Conservation (phyloP, 2,329 filamentous ascomycete species). For the Davidsoniella virescens region DNA sequence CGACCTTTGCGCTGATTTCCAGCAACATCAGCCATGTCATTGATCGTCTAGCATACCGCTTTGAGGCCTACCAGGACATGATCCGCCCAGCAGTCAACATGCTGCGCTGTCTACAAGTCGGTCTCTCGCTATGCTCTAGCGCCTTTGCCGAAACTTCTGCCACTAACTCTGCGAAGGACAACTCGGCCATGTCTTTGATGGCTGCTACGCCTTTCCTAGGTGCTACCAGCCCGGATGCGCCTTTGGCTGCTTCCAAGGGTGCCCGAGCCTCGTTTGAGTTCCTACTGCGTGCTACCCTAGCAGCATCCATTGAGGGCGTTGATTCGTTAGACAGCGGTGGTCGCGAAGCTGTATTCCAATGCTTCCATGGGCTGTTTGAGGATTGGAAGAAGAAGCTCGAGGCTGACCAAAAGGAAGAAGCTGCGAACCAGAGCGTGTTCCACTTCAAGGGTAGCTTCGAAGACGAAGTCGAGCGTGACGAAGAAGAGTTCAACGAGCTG, state of each 20-base stretch:
- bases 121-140: conserved; percentile 46
- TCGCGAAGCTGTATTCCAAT: conserved; percentile 36
- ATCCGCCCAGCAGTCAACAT: conserved; percentile 63
- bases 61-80: conserved; percentile 72
- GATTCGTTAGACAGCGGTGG: conserved; percentile 21
- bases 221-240: conserved; percentile 19
- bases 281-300: conserved; percentile 29
- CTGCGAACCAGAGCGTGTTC: conserved; percentile 62
- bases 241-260: conserved; percentile 14
- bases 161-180: conserved; percentile 11
- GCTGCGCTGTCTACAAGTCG: conserved; percentile 61
- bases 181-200: conserved; percentile 20
- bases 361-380: conserved; percentile 57
- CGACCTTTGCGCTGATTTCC: conserved; percentile 34
- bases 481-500: conserved; percentile 59
- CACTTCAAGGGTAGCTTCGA: conserved; percentile 65
- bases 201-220: conserved; percentile 39
- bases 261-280: conserved; percentile 27
- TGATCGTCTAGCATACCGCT: conserved; percentile 50
- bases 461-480: conserved; percentile 57
- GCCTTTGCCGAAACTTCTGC: conserved; percentile 15
- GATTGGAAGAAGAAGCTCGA: conserved; percentile 68
- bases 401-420: conserved; percentile 58
- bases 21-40: conserved; percentile 52
- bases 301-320: conserved; percentile 30